Conservation (phyloP, 108 stramenopile species). For the Bacterosira constricta region DNA sequence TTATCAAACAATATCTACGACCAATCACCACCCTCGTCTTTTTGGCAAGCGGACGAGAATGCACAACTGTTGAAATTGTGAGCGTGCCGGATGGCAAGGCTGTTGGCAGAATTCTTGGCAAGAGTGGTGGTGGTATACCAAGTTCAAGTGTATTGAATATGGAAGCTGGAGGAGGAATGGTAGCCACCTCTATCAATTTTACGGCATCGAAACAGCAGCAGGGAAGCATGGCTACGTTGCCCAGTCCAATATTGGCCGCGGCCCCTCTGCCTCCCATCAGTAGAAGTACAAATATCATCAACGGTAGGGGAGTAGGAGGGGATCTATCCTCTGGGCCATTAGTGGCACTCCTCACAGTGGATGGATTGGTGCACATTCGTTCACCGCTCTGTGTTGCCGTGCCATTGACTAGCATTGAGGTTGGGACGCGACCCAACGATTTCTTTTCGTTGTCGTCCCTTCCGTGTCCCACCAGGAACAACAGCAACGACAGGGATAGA, state of each 20-base stretch:
- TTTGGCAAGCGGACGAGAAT: slow-evolving; percentile 78
- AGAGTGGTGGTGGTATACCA: slow-evolving; percentile 16
- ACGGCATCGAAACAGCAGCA: slow-evolving; percentile 38
- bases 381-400: slow-evolving; percentile 80
- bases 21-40: slow-evolving; percentile 49
- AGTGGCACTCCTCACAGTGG: slow-evolving; percentile 69
- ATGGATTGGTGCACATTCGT: slow-evolving; percentile 80
- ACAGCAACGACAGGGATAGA: slow-evolving; percentile 1
- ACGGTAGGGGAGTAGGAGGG: slow-evolving; percentile 7
- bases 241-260: slow-evolving; percentile 76
- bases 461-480: not conserved
- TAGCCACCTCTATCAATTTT: slow-evolving; percentile 10
- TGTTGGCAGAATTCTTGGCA: not conserved
- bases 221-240: slow-evolving; percentile 60
- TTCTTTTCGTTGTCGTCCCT: slow-evolving; percentile 68
- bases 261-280: slow-evolving; percentile 57
- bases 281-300: too few relatives aligned
- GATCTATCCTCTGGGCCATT: slow-evolving; percentile 40
- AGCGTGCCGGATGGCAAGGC: slow-evolving; percentile 32
- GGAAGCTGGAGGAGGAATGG: not conserved
- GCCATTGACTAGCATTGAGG: slow-evolving; percentile 79
- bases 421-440: slow-evolving; percentile 89
- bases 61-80: slow-evolving; percentile 70
- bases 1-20: slow-evolving; percentile 16
- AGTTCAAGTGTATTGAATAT: too few relatives aligned